Evolutionary conservation across 2,329 filamentous ascomycete species (phyloP).

Genomic region (Penicillium sp.): DNA sequence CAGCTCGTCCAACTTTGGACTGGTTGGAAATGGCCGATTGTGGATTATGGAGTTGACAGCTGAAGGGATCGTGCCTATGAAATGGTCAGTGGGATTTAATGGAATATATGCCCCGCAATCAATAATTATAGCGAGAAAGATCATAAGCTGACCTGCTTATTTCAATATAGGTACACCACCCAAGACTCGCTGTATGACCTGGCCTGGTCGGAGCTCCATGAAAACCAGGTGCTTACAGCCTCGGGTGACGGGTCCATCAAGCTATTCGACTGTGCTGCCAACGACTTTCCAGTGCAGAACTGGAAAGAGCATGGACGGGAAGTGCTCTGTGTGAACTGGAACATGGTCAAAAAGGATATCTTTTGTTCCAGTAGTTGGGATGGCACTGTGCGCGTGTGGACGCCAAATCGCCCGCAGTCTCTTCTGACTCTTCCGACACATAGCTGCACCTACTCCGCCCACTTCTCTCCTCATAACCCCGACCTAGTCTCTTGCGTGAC

Average conservation of each 20-base stretch:
- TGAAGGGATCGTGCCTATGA: constrained; percentile 75
- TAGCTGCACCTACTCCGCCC: constrained; percentile 87
- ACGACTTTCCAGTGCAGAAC: constrained; percentile 80
- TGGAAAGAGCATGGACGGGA: constrained; percentile 93
- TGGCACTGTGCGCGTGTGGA: constrained; percentile 93
- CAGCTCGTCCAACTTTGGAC: constrained; percentile 88
- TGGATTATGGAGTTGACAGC: constrained; percentile 78
- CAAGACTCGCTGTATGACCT: constrained; percentile 95
- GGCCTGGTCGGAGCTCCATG: constrained; percentile 91
- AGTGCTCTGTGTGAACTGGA: constrained; percentile 90
- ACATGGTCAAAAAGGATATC: constrained; percentile 79
- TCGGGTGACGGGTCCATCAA: constrained; percentile 93
- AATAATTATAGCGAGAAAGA: too few relatives aligned
- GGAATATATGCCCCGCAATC: neutral
- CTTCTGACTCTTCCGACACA: constrained; percentile 84
- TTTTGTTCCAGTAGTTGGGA: constrained; percentile 95
- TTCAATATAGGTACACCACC: constrained; percentile 86
- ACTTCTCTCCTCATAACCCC: constrained; percentile 83
- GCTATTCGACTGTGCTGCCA: constrained; percentile 77
- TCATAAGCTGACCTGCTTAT: too few relatives aligned
- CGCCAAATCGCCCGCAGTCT: constrained; percentile 66
- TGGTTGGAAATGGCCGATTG: constrained; percentile 89
- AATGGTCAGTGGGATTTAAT: constrained; percentile 53
- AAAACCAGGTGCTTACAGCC: constrained; percentile 84
- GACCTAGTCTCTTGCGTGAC: constrained; percentile 80